Conservation (phyloP, 305 asterid species). For the Ilex paraguariensis region DNA sequence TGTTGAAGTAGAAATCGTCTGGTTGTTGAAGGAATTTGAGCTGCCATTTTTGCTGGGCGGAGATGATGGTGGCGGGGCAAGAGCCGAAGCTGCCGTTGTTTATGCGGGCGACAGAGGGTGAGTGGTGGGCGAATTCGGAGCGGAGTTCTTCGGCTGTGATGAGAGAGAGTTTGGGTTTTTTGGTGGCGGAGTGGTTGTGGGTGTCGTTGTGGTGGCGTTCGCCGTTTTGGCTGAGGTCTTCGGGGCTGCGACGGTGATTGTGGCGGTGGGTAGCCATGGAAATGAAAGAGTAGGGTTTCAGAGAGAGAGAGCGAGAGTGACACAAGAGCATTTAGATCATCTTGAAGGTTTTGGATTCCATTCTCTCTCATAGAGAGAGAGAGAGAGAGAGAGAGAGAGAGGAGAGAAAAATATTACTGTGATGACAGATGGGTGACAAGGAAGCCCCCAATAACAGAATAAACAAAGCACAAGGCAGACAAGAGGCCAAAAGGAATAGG, state of each 20-base stretch:
- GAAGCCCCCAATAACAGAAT: too few species aligned
- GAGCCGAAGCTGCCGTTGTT: conserved; percentile 94
- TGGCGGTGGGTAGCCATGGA: conserved; percentile 1
- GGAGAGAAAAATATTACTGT: too few species aligned
- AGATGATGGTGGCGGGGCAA: conserved; percentile 66
- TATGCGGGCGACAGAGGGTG: conserved; percentile 56
- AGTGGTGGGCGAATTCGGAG: conserved; percentile 74
- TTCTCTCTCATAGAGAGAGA: too few species aligned
- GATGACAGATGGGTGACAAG: too few species aligned
- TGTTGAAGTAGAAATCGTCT: conserved; percentile 58
- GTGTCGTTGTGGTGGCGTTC: neutral
- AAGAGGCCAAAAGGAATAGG: too few species aligned
- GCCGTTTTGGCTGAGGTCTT: neutral
- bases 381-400: too few species aligned
- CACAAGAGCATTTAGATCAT: too few species aligned
- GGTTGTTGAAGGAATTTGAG: conserved; percentile 74
- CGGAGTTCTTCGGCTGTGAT: conserved; percentile 40
- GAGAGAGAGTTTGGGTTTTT: neutral
- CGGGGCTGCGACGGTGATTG: neutral
- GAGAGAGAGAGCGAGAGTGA: neutral
- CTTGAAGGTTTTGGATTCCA: too few species aligned
- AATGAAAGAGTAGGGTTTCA: neutral
- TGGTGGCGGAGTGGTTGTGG: conserved; percentile 9
- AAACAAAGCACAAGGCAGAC: too few species aligned
- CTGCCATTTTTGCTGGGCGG: conserved; percentile 73